Percentiles rank a stretch among this genome's conserved stretches.
phyloP scores from a whole-genome alignment of 805 yeast genomes.

The Ogataea methanolica region DNA sequence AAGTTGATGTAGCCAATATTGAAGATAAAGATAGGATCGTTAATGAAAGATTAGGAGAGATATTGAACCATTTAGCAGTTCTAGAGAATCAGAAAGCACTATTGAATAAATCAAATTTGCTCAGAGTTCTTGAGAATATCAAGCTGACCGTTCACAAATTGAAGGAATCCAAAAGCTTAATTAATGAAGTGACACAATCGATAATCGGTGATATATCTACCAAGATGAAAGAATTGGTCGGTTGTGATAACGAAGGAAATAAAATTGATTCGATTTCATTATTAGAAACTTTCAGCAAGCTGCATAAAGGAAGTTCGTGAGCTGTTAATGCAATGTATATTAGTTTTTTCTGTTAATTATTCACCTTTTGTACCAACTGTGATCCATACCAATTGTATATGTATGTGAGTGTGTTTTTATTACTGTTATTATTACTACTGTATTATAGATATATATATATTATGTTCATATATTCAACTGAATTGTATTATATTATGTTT shows the following conservation, averaged over 20 bases:
- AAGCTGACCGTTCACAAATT: constrained; percentile 27
- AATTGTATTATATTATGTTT: neutral
- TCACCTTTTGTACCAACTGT: no score
- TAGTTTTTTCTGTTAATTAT: no score
- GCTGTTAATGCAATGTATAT: neutral
- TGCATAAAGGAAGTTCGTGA: neutral
- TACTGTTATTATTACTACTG: neutral
- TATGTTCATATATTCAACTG: neutral
- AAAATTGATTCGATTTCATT: constrained; percentile 29
- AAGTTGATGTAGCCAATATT: constrained; percentile 11
- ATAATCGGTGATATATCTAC: constrained; percentile 18
- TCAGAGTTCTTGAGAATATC: constrained; percentile 33
- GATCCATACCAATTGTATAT: no score
- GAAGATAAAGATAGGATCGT: constrained; percentile 3
- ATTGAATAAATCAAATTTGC: constrained; percentile 6
- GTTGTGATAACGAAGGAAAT: constrained; percentile 18
- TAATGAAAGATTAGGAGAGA: constrained; percentile 13
- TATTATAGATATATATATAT: neutral
- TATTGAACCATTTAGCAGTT: constrained; percentile 8
- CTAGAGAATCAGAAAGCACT: constrained; percentile 8
- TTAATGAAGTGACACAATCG: constrained; percentile 15
- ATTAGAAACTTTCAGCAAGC: constrained; percentile 30
- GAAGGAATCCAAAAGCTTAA: constrained; percentile 19
- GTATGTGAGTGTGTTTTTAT: no score
- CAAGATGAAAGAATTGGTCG: constrained; percentile 18